Base-by-base conservation (phyloP, 192 early-diverging fungal species). In the Rhizophagus prolifer region DNA sequence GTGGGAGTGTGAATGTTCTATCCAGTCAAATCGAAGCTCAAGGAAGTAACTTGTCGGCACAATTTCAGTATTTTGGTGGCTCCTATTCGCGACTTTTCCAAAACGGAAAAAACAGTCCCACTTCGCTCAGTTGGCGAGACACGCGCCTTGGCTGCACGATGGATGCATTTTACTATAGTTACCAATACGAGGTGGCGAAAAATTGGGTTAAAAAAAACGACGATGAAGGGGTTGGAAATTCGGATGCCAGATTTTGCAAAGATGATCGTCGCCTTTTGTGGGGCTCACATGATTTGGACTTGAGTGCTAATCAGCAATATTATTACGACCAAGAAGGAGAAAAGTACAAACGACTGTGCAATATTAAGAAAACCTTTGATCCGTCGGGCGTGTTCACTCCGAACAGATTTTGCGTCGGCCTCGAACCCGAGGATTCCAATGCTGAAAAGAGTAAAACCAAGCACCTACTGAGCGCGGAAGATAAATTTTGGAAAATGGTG, bases 111-210 rank as follows among this genome's bases (percentile, higher is more conserved):
- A 74, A 77, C 4, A 61, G 47, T 31, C 3, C 41, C 62, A 76
- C 75, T 0, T 69, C 75, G 25, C 30, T 80, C 26, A 80, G 75
- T 65, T 80, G 79, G 79, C 9, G 79, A 47, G 79, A 80, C 75
- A 41, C 70, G 19, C 10, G 0, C 75, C 14, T 80, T 70, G 5
- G 26, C 30, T 77, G 64, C 69, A 63, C 26, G 25, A 0, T 72
- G 59, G 79, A 80, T 70, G 60, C 58, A 46, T 80, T 77, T 67
- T 77, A 80, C 46, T 31, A 80, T 67, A 25, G 19, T 14, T 13
- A 62, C n/a, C 23, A 16, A 54, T 19, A 46, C 36, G 23, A 75
- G 8, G 0, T 61, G 60, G 59, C 30, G 65, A 31, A 0, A 59
- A 59, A 50, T 50, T 44, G 38, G 47, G 6, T 28, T 8, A 0